Percentiles rank a stretch among this genome's conserved stretches.
phyloP scores from a whole-genome alignment of 139 green algal species.

The Klebsormidium nitens region DNA sequence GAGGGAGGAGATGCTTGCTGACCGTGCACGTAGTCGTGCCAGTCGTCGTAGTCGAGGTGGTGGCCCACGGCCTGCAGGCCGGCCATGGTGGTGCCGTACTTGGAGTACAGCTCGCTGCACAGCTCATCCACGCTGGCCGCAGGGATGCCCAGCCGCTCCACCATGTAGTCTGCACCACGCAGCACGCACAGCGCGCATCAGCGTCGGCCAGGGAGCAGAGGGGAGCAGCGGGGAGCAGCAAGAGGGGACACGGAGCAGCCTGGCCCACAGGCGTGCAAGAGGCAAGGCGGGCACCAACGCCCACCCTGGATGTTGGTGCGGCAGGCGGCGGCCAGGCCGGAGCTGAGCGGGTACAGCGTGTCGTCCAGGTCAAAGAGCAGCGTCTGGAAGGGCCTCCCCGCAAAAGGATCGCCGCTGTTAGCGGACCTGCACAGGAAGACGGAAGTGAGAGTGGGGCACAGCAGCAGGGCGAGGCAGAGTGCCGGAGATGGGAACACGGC shows the following conservation, averaged over 20 bases:
- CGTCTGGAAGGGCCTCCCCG: too few relatives aligned
- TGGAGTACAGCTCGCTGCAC: conserved; percentile 15
- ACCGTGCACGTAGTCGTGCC: too few relatives aligned
- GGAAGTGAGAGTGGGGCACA: too few relatives aligned
- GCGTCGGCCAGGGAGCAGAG: too few relatives aligned
- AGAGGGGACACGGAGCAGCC: too few relatives aligned
- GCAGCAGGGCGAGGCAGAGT: too few relatives aligned
- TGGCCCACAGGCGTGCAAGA: too few relatives aligned
- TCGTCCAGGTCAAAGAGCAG: conserved; percentile 36
- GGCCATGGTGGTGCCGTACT: conserved; percentile 30
- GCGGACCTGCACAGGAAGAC: too few relatives aligned
- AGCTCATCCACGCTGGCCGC: conserved; percentile 5
- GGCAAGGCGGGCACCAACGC: neutral
- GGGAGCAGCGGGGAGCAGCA: too few relatives aligned
- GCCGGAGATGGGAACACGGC: too few relatives aligned
- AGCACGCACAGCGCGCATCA: neutral
- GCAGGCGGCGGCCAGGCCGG: conserved; percentile 17
- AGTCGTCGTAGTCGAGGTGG: conserved; percentile 23
- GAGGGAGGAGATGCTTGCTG: too few relatives aligned
- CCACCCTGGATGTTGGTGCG: conserved; percentile 19
- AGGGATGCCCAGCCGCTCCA: conserved; percentile 14
- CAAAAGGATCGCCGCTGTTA: too few relatives aligned
- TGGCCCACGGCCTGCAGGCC: conserved; percentile 14
- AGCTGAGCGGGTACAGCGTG: conserved; percentile 26
- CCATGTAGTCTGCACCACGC: conserved; percentile 29